These are phyloP conservation scores for Cladobotryum mycophilum DNA, from an alignment of 2,329 filamentous ascomycete species.

Conservation along the genomic window DNA sequence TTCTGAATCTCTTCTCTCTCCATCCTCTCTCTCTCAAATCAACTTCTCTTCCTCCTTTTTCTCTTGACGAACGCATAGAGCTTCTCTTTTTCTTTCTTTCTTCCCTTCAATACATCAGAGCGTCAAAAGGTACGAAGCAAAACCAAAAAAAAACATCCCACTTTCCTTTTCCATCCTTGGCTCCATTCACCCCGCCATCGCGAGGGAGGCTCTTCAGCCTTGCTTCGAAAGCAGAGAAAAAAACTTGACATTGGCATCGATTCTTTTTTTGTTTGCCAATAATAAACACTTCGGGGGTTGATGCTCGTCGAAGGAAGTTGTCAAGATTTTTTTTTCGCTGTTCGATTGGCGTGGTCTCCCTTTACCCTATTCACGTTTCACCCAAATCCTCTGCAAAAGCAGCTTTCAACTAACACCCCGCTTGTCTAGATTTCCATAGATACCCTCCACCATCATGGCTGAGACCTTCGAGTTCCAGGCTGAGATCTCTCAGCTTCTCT, in stretches of 20 bases:
- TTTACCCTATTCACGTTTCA: neutral
- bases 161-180: conserved; percentile 11
- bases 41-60: neutral
- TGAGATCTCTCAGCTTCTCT: conserved; percentile 99
- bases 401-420: conserved; percentile 14
- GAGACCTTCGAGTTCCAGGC: conserved; percentile 99
- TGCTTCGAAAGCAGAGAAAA: neutral
- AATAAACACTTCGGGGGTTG: conserved; percentile 13
- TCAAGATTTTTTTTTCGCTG: neutral
- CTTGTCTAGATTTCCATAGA: conserved; percentile 27
- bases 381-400: neutral
- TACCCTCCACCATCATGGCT: conserved; percentile 61
- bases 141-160: conserved; percentile 9
- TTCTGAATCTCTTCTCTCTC: conserved; percentile 15
- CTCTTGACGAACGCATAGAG: conserved; percentile 2
- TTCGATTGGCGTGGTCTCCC: neutral
- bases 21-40: conserved; percentile 9
- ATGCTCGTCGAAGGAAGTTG: neutral
- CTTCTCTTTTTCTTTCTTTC: conserved; percentile 14
- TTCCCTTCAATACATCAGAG: conserved; percentile 13
- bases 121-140: conserved; percentile 2
- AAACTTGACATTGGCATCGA: neutral
- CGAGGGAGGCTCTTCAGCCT: neutral
- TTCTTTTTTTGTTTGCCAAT: conserved; percentile 14
- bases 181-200: neutral